A percentile compares a stretch with the other conserved stretches of the same genome.
Evolutionary conservation across 768 basidiomycete genomes (phyloP).

Genomic region (Leccinum truebloodii): DNA sequence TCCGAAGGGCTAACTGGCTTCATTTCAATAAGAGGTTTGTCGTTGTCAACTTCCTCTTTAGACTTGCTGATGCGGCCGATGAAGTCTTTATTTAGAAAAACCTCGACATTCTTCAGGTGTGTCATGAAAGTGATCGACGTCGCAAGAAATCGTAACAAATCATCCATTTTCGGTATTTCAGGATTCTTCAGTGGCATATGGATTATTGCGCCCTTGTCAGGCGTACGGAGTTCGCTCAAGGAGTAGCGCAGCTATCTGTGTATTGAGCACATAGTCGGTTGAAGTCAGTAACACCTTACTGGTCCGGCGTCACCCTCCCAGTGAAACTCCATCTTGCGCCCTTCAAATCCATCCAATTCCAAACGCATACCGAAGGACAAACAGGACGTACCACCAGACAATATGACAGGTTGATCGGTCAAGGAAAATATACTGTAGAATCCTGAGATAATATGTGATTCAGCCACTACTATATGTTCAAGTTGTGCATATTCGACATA

Average conservation of each 20-base stretch:
- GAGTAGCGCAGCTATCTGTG: conserved; percentile 57
- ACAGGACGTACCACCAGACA: conserved; percentile 56
- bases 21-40: conserved; percentile 51
- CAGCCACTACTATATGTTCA: not conserved
- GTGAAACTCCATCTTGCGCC: conserved; percentile 90
- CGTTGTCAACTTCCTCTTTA: conserved; percentile 43
- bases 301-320: conserved; percentile 80
- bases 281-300: conserved; percentile 36
- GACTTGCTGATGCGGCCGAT: conserved; percentile 65
- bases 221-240: conserved; percentile 53
- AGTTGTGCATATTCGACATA: conserved; percentile 26
- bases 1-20: conserved; percentile 48
- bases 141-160: conserved; percentile 84
- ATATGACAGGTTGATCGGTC: conserved; percentile 76
- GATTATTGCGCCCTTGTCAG: conserved; percentile 72
- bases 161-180: conserved; percentile 74
- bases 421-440: conserved; percentile 81
- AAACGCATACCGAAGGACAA: conserved; percentile 19
- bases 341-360: conserved; percentile 35
- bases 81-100: conserved; percentile 75
- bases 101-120: conserved; percentile 67
- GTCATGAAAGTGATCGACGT: conserved; percentile 93
- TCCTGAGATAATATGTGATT: conserved; percentile 34
- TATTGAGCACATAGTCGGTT: not conserved
- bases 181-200: conserved; percentile 78